phyloP scores from a whole-genome alignment of 768 basidiomycete species.

The Termitomyces sp. region DNA sequence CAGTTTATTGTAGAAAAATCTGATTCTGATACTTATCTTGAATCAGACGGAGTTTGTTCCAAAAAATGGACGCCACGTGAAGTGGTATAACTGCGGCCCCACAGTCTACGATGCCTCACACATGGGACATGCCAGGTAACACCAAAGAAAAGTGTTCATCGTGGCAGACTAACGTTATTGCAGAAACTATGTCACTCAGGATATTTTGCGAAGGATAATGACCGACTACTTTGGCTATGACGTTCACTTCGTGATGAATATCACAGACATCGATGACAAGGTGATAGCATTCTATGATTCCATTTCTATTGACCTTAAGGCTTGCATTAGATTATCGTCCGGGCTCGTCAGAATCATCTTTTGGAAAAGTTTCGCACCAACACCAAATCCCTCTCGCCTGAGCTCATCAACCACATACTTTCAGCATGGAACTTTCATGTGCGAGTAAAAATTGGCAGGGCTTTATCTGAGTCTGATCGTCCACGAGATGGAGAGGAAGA shows the following conservation, averaged over 20 bases:
- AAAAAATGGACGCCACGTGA: constrained; percentile 64
- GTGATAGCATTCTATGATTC: constrained; percentile 34
- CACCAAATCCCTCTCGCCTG: constrained; percentile 46
- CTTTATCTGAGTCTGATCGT: constrained; percentile 46
- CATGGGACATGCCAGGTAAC: constrained; percentile 96
- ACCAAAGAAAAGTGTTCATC: neutral
- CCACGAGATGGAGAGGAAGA: constrained; percentile 46
- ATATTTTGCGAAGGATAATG: constrained; percentile 85
- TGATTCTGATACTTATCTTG: constrained; percentile 10
- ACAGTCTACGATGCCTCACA: constrained; percentile 98
- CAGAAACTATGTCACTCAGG: constrained; percentile 97
- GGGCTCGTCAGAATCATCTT: constrained; percentile 79
- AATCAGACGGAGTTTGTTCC: constrained; percentile 74
- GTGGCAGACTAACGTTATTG: constrained; percentile 3
- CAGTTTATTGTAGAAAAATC: constrained; percentile 10
- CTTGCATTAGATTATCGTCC: constrained; percentile 74
- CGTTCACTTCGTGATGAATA: constrained; percentile 98
- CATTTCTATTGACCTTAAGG: constrained; percentile 1
- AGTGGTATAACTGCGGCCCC: constrained; percentile 99
- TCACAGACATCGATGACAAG: constrained; percentile 99
- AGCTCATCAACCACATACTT: constrained; percentile 52
- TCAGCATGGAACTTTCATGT: constrained; percentile 67
- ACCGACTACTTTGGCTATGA: constrained; percentile 96
- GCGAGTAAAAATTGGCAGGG: constrained; percentile 56
- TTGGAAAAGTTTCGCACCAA: constrained; percentile 56